Percentiles rank a stretch among this genome's conserved stretches.
These are phyloP conservation scores for Eutrema japonicum DNA, from an alignment of 345 rosid species.

Conservation along the genomic window DNA sequence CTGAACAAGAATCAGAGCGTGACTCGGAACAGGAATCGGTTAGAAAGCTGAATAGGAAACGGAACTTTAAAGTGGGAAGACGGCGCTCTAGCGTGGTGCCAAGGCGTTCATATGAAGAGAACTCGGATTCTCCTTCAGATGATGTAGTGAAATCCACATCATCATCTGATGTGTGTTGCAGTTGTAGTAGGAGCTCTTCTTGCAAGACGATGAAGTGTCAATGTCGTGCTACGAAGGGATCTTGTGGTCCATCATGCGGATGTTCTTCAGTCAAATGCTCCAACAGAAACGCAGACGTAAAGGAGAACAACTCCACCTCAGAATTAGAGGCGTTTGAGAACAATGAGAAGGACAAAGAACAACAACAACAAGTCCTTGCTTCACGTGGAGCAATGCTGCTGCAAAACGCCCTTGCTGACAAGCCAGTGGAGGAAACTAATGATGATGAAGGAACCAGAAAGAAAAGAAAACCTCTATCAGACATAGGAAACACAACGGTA, in stretches of 20 bases:
- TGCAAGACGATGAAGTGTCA: slow-evolving; percentile 88
- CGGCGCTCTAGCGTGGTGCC: slow-evolving; percentile 42
- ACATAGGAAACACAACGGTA: slow-evolving; percentile 77
- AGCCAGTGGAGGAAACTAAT: slow-evolving; percentile 47
- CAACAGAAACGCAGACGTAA: slow-evolving; percentile 50
- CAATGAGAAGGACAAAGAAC: slow-evolving; percentile 26
- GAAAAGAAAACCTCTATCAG: slow-evolving; percentile 76
- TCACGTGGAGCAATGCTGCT: slow-evolving; percentile 84
- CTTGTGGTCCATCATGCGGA: slow-evolving; percentile 71
- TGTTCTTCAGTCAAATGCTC: slow-evolving; percentile 67
- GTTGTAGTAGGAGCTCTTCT: slow-evolving; percentile 61
- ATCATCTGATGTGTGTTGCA: slow-evolving; percentile 57
- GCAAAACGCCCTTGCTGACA: slow-evolving; percentile 68
- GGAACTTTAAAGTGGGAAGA: slow-evolving; percentile 50
- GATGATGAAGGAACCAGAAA: slow-evolving; percentile 47
- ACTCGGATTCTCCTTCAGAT: slow-evolving; percentile 45
- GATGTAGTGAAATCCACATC: slow-evolving; percentile 36
- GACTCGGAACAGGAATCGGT: slow-evolving; percentile 47
- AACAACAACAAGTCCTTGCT: slow-evolving; percentile 52
- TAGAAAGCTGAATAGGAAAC: slow-evolving; percentile 45
- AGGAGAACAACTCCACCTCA: slow-evolving; percentile 37
- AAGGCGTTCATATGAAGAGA: slow-evolving; percentile 39
- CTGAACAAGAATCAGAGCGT: slow-evolving; percentile 44
- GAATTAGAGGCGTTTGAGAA: slow-evolving; percentile 27
- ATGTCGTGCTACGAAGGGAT: slow-evolving; percentile 66